Base-by-base conservation (phyloP, 2,329 filamentous ascomycete genomes). In the Diplodia intermedia region DNA sequence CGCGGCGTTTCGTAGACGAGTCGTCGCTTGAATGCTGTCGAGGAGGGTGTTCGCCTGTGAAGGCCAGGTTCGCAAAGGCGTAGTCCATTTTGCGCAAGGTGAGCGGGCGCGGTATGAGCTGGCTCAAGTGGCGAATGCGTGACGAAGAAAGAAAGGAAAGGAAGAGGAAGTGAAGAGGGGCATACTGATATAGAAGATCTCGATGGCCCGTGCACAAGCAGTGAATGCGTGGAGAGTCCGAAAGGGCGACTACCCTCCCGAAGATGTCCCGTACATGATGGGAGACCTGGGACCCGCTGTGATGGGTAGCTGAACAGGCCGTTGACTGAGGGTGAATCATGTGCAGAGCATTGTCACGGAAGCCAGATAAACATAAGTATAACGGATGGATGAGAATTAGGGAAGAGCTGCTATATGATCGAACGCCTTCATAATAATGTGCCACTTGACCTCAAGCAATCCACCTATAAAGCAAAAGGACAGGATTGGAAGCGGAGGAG, bases 401-500 rank as follows among this genome's bases (percentile, higher is more conserved):
- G 26, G 38, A 6, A 18, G 33, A 29, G 29, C 43, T 18, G 57
- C 33, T 47, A 47, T 47, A 20, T 15, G 52, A 38, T 18, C 26
- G 5, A 38, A 18, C 26, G n/a, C 9, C 40, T 38, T 52, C 29
- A 38, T 26, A 23, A 43, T 26, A 18, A 61, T 67, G 55, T 67
- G 66, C 66, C 66, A 67, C 55, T 47, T 40, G 4, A 67, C 66
- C 66, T 67, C 66, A 67, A 53, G 18, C 66, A 62, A 67, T 62
- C 33, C 55, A 50, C 49, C 31, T 57, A 67, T n/a, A 18, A 43
- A 56, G 23, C 4, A 33, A 31, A 53, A 54, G 66, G 47, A 62
- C 31, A 15, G 54, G 55, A 54, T 62, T 67, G 66, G 66, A 67
- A 67, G 66, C 47, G 66, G 66, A 67, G 66, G 56, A 67, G 66